Evolutionary conservation across 805 yeast species (phyloP).

Genomic region (Spathaspora gorwiae): DNA sequence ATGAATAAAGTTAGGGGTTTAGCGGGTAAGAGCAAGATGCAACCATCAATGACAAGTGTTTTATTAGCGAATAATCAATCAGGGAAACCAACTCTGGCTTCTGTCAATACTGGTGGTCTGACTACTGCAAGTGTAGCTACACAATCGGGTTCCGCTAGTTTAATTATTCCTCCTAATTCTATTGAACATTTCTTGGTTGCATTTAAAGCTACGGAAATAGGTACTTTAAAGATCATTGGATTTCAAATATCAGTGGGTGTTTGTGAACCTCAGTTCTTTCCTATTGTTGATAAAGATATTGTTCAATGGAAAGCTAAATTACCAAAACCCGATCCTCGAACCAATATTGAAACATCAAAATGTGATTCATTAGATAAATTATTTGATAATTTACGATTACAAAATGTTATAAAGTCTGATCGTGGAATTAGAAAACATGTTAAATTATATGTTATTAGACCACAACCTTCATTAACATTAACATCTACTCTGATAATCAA

Average conservation of each 20-base stretch:
- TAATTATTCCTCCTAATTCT: conserved; percentile 25
- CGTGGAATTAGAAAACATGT: conserved; percentile 17
- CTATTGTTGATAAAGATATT: conserved; percentile 23
- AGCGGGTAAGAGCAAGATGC: not conserved
- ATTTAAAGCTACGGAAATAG: conserved; percentile 46
- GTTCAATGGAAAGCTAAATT: not conserved
- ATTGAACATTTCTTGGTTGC: conserved; percentile 37
- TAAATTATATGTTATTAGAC: conserved; percentile 30
- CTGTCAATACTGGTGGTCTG: not conserved
- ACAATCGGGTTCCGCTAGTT: not conserved
- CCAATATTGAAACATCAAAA: not conserved
- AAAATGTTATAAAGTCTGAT: conserved; percentile 9
- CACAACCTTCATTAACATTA: conserved; percentile 60
- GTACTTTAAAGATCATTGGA: conserved; percentile 47
- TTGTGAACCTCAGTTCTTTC: conserved; percentile 45
- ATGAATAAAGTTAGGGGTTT: not conserved
- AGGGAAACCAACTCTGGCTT: not conserved
- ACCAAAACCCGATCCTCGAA: not conserved
- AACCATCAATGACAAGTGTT: not conserved
- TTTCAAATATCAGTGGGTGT: conserved; percentile 47
- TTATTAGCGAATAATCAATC: no score
- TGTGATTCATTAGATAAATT: conserved; percentile 9
- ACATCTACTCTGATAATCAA: conserved; percentile 51
- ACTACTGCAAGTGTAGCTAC: not conserved
- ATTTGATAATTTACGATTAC: conserved; percentile 17